A percentile compares a stretch with the other conserved stretches of the same genome.
phyloP scores from a whole-genome alignment of 768 basidiomycete genomes.

The Heimioporus sp. region DNA sequence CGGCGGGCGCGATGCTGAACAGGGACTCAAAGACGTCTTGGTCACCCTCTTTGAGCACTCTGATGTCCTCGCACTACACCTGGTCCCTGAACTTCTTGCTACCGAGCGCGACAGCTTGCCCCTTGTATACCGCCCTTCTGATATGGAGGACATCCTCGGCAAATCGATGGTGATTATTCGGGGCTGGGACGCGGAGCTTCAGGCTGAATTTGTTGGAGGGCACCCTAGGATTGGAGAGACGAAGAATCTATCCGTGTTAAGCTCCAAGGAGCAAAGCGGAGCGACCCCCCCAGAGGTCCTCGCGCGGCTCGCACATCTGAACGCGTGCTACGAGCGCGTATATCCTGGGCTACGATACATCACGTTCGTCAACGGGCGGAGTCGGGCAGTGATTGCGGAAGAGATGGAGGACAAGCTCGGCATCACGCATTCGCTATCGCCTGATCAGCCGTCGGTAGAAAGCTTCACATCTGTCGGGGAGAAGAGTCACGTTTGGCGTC shows the following conservation, averaged over 20 bases:
- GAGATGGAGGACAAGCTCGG: constrained; percentile 76
- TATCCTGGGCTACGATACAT: constrained; percentile 84
- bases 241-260: constrained; percentile 69
- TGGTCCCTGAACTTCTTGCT: constrained; percentile 52
- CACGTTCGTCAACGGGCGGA: constrained; percentile 88
- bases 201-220: constrained; percentile 69
- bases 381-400: constrained; percentile 63
- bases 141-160: constrained; percentile 56
- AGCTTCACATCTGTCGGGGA: constrained; percentile 37
- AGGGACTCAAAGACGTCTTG: constrained; percentile 33
- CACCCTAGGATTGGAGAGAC: constrained; percentile 91
- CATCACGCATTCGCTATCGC: constrained; percentile 47
- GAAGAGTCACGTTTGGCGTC: constrained; percentile 51
- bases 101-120: constrained; percentile 20
- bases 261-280: constrained; percentile 76
- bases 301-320: constrained; percentile 68
- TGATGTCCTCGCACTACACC: constrained; percentile 46
- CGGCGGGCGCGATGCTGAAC: constrained; percentile 7
- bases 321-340: constrained; percentile 68
- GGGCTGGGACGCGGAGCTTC: constrained; percentile 50
- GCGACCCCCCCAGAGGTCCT: constrained; percentile 63
- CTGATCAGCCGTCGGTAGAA: constrained; percentile 34
- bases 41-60: constrained; percentile 66
- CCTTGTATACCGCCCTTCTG: constrained; percentile 29
- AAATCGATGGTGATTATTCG: constrained; percentile 45